Evolutionary conservation across 1,139 yeast species (phyloP), one percentile per base, ranked within the genome.

Genomic region (Debaryomyces psychrophilus): DNA sequence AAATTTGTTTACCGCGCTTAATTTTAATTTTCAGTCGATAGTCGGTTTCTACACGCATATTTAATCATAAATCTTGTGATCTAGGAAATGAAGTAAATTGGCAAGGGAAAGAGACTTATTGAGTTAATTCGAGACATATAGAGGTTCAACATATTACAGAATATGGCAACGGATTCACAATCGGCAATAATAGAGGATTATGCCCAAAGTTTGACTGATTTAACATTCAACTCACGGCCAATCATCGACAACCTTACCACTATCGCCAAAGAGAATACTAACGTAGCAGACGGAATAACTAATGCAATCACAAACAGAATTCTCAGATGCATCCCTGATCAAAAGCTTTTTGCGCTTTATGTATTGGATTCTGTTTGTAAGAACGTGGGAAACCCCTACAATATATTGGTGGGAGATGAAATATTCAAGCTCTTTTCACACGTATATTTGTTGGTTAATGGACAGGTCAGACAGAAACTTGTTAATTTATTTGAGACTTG

Each of bases 301-400:
- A 81, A 80, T 50, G 88, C 90, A 22, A 80, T 93, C 58, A 79
- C 87, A 42, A 75, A 76, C 49, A 78, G 87, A 61, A 81, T 81
- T 54, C 63, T 75, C 62, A 67, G 66, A 47, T 64, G 70, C 46
- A 64, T 88, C 4, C 98, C 98, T 1, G 79, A 81, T 17, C 92
- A 89, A 56, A 93, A 93, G 66, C 75, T 93, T 45, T 93, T 81
- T 58, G 83, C 95, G 3, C 75, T 93, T 54, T 93, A 92, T 62
- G 76, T 92, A 42, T 69, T 93, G 47, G 99, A 93, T 64, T 90
- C 97, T n/a, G 87, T 93, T 40, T 87, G 95, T 67, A 93, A 93
- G 66, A 88, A 85, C 56, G 85, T 90, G 18, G 97, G 97, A 5
- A 79, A 83, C 50, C 97, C 98, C 1, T 93, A 92, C 62, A 88